Evolutionary conservation across 768 basidiomycete species (phyloP).

Genomic region (Panellus pusillus): DNA sequence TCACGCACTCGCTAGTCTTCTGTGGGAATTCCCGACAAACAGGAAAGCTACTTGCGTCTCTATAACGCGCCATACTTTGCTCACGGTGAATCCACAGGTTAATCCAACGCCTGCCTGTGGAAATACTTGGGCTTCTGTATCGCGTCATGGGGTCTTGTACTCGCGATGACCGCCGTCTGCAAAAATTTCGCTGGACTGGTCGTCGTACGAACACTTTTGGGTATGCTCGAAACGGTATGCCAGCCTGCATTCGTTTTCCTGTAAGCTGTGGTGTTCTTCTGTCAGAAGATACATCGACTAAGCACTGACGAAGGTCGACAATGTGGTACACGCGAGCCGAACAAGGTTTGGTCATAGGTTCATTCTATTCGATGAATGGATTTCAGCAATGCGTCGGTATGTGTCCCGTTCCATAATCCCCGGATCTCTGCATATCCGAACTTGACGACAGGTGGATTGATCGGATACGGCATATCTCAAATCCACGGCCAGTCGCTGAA

Average conservation of each 20-base stretch:
- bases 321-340: constrained; percentile 56
- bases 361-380: constrained; percentile 49
- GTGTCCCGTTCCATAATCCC: background rate
- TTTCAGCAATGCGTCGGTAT: constrained; percentile 47
- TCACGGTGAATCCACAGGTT: constrained; percentile 23
- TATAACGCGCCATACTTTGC: background rate
- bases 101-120: constrained; percentile 48
- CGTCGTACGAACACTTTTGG: constrained; percentile 47
- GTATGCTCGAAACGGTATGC: constrained; percentile 48
- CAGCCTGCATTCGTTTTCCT: constrained; percentile 49
- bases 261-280: constrained; percentile 23
- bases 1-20: constrained; percentile 25
- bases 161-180: constrained; percentile 50
- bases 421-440: background rate
- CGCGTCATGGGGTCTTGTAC: constrained; percentile 42
- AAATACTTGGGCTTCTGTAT: constrained; percentile 43
- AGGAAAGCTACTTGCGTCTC: background rate
- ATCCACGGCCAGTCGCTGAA: constrained; percentile 40
- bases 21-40: constrained; percentile 51
- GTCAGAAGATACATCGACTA: background rate
- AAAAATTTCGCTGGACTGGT: constrained; percentile 44
- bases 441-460: constrained; percentile 30
- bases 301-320: constrained; percentile 33
- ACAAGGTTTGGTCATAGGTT: constrained; percentile 45
- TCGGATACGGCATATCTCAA: constrained; percentile 51